These are phyloP conservation scores for Calonectria pteridis DNA, from an alignment of 2,329 filamentous ascomycete genomes.

Conservation along the genomic window DNA sequence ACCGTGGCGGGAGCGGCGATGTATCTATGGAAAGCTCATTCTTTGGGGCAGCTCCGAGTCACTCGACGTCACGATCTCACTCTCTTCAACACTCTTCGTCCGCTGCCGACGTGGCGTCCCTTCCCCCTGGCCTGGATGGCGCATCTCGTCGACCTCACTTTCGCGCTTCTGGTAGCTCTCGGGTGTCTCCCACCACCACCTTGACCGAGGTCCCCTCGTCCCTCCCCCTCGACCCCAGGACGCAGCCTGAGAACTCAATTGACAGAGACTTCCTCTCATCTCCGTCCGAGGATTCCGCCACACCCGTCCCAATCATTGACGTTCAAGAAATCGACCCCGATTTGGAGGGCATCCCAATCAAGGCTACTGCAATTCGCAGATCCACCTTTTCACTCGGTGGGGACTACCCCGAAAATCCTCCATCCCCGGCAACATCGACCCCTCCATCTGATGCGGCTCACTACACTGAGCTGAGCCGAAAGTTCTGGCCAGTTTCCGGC, in stretches of 20 bases:
- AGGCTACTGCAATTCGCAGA: slow-evolving; percentile 64
- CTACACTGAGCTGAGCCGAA: slow-evolving; percentile 30
- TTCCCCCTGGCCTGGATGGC: slow-evolving; percentile 51
- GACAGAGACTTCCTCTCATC: slow-evolving; percentile 52
- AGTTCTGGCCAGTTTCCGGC: slow-evolving; percentile 25
- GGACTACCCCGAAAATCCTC: slow-evolving; percentile 43
- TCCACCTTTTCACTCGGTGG: slow-evolving; percentile 61
- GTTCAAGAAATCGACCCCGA: slow-evolving; percentile 69
- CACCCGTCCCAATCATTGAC: slow-evolving; percentile 64
- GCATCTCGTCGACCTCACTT: slow-evolving; percentile 52
- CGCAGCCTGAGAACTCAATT: slow-evolving; percentile 54
- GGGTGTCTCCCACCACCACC: slow-evolving; percentile 48
- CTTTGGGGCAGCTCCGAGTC: slow-evolving; percentile 36
- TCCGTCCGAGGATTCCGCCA: slow-evolving; percentile 46
- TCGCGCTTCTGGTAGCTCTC: slow-evolving; percentile 46
- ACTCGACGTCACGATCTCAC: slow-evolving; percentile 36
- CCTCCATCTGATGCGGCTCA: slow-evolving; percentile 34
- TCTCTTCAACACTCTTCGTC: slow-evolving; percentile 33
- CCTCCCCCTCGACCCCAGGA: slow-evolving; percentile 58
- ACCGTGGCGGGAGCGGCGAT: slow-evolving; percentile 43
- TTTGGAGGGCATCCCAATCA: slow-evolving; percentile 71
- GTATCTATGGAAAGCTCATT: slow-evolving; percentile 39
- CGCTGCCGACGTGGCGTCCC: slow-evolving; percentile 37
- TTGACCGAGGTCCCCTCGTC: slow-evolving; percentile 53
- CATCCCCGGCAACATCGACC: slow-evolving; percentile 47